Base-by-base conservation (phyloP, 768 basidiomycete genomes). In the Calocybe indica region DNA sequence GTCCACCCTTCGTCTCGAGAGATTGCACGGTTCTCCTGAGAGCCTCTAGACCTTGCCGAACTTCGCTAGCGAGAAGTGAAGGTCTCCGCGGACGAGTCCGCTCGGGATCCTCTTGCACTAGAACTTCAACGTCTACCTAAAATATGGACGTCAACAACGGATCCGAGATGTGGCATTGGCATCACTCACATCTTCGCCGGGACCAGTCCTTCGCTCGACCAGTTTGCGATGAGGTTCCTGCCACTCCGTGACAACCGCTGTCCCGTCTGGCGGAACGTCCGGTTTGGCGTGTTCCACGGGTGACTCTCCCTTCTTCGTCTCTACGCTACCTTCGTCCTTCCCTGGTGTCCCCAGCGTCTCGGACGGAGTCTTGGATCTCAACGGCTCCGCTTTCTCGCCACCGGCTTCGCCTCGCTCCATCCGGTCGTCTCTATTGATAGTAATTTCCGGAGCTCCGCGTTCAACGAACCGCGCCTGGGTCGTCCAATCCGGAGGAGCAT, bases 401-500 rank as follows among this genome's bases (percentile, higher is more conserved):
- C 36, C 43, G 2, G 52, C 8, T 41, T 58, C 54, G 7, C 57
- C 62, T 15, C 56, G 52, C 61, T 85, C 83, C 63, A 79, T 74
- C 11, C 67, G 69, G 35, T 64, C 66, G 59, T 95, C 93, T 14
- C 89, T 76, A 59, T 96, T 95, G 60, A 95, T 86, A 33, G 92
- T 77, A 51, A 95, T 82, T 39, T 87, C 85, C 2, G 52, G 56
- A 44, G 86, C 84, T 5, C 78, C 83, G 1, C 84, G 78, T 9
- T 73, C 70, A 43, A 94, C 81, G 35, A 81, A 74, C 33, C 82
- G 73, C 12, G 87, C 85, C 53, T 88, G 83, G 41, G 79, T 82
- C 7, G 90, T 75, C 91, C 93, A 96, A 39, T 93, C 91, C 0
- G 93, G 88, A 37, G 72, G 65, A 30, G 83, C 78, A 54, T 87